Evolutionary conservation across 192 early-diverging fungal species (phyloP), one percentile per base, ranked within the genome.

Genomic region (Chytriomyces hyalinus): DNA sequence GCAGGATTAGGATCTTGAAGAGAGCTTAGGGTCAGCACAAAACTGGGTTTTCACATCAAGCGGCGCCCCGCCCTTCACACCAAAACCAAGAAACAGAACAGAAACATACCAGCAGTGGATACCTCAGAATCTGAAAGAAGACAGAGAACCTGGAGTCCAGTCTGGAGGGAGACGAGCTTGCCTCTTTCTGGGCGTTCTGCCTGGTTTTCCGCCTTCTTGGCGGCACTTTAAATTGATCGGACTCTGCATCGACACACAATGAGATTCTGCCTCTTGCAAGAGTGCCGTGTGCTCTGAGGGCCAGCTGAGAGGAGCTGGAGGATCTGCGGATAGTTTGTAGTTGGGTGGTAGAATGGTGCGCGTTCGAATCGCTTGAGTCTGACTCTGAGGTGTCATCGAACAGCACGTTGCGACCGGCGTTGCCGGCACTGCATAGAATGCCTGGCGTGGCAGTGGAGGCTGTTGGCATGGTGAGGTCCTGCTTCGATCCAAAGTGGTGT

Each of bases 1-100:
- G 48, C 62, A 84, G 84, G 69, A 92, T 90, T 26, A 83, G 8
- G 43, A 87, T 57, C 84, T 80, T 13, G 11, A 59, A n/a, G 20
- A n/a, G 13, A 59, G 57, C 20, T 0, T 1, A 59, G 2, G 2
- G 57, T 20, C 15, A n/a, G 57, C 20, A 20, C 20, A 20, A 15
- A 15, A 59, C 57, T 59, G 57, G 13, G 57, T 64, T 11, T 20
- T 36, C 20, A 64, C 11, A 11, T 28, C 20, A 64, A 36, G 28
- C 11, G 62, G 36, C 36, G 4, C 36, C 36, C 36, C 36, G 24
- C 36, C 36, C 36, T 20, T 59, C 15, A n/a, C 20, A n/a, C 57
- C 15, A 59, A 20, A 65, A 65, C 13, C 13, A 24, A 65, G 36
- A 65, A 28, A 28, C 13, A 24, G 13, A 36, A 65, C n/a, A 65